These are phyloP conservation scores for Anisodus acutangulus DNA, from an alignment of 257 asterid genomes.

Conservation along the genomic window DNA sequence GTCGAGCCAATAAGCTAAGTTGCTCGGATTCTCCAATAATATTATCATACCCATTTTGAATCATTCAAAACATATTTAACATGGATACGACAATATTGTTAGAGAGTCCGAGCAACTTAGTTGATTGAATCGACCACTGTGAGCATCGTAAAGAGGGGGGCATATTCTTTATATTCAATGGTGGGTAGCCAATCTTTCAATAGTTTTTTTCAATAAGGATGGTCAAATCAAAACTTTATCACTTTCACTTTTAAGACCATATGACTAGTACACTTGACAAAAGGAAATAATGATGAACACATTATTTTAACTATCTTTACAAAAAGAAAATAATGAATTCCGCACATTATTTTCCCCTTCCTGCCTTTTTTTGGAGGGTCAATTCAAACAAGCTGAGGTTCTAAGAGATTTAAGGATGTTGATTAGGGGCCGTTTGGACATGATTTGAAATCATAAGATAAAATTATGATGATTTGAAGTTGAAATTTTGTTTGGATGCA, in stretches of 20 bases:
- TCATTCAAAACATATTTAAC: too few relatives aligned
- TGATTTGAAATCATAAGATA: too few relatives aligned
- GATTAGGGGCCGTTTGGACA: too few relatives aligned
- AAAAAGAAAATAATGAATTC: neutral
- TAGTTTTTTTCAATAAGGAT: neutral
- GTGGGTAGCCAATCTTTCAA: neutral
- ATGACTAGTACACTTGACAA: conserved; percentile 35
- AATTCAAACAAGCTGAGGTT: neutral
- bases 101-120: too few relatives aligned
- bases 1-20: too few relatives aligned
- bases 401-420: neutral
- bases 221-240: conserved; percentile 44
- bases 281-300: conserved; percentile 45
- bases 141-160: neutral
- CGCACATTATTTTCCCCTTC: neutral
- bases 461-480: too few relatives aligned
- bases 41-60: too few relatives aligned
- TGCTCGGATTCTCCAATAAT: too few relatives aligned
- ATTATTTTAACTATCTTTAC: conserved; percentile 41
- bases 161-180: neutral
- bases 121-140: too few relatives aligned
- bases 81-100: too few relatives aligned
- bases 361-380: neutral
- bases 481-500: too few relatives aligned
- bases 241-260: conserved; percentile 17